Conservation (phyloP, 805 yeast genomes). For the Tetrapisispora phaffii region DNA sequence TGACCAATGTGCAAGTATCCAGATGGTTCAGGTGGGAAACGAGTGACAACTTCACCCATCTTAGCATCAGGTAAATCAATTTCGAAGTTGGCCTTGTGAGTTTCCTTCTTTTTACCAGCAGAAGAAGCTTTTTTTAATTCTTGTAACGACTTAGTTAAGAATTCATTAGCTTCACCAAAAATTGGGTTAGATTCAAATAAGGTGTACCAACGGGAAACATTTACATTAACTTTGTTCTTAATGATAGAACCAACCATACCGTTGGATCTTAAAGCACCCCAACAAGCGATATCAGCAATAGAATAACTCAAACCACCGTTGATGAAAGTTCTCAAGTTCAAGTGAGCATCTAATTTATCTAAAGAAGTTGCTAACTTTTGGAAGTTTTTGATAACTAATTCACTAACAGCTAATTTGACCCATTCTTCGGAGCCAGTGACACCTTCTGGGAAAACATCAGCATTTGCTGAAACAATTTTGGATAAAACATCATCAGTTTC, state of each 20-base stretch:
- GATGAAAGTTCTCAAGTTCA: slow-evolving; percentile 76
- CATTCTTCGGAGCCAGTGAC: slow-evolving; percentile 34
- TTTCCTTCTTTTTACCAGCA: slow-evolving; percentile 63
- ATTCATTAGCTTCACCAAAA: slow-evolving; percentile 62
- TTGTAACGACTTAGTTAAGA: slow-evolving; percentile 54
- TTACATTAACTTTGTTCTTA: slow-evolving; percentile 73
- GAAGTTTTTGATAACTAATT: slow-evolving; percentile 75
- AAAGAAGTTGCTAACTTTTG: slow-evolving; percentile 69
- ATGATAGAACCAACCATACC: slow-evolving; percentile 86
- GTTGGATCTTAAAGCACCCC: slow-evolving; percentile 93
- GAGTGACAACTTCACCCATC: slow-evolving; percentile 91
- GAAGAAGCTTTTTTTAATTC: slow-evolving; percentile 67
- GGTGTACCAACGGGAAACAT: slow-evolving; percentile 89
- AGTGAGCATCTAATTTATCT: slow-evolving; percentile 70
- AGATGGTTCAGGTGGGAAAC: slow-evolving; percentile 99
- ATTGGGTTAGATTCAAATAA: slow-evolving; percentile 55
- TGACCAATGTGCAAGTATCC: slow-evolving; percentile 97
- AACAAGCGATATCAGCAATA: slow-evolving; percentile 73
- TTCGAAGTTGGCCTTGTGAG: slow-evolving; percentile 90
- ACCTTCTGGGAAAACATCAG: slow-evolving; percentile 32
- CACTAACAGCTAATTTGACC: slow-evolving; percentile 56
- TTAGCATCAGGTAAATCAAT: slow-evolving; percentile 86
- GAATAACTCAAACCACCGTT: slow-evolving; percentile 53
- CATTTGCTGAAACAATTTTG: slow-evolving; percentile 43
- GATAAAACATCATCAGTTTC: slow-evolving; percentile 38